Conservation (phyloP, 768 basidiomycete genomes). For the Russula lepida region DNA sequence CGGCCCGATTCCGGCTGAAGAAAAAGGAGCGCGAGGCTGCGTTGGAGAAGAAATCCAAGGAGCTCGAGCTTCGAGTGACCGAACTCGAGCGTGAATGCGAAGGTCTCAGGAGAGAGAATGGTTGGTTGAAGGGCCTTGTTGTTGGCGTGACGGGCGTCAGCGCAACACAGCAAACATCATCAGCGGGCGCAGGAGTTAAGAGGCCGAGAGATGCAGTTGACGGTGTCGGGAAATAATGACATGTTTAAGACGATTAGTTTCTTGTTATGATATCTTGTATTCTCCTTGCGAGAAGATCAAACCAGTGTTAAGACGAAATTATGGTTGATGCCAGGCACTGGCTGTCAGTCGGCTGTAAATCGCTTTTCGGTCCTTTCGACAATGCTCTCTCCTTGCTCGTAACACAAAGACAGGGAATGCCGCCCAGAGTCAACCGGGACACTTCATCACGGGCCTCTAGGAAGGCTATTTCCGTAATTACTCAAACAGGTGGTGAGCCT, state of each 20-base stretch:
- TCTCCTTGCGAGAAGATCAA: neutral
- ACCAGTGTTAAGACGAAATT: neutral
- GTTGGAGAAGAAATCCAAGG: constrained; percentile 76
- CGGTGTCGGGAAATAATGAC: neutral
- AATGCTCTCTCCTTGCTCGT: constrained; percentile 3
- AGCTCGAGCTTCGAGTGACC: constrained; percentile 67
- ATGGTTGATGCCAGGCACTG: neutral
- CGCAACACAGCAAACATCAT: constrained; percentile 24
- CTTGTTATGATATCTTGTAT: neutral
- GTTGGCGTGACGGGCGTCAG: constrained; percentile 78
- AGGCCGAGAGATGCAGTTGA: constrained; percentile 20
- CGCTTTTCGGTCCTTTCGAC: neutral
- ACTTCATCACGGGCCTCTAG: neutral
- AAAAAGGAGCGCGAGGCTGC: constrained; percentile 95
- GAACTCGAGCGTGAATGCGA: constrained; percentile 91
- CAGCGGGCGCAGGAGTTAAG: constrained; percentile 18
- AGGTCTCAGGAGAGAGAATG: constrained; percentile 78
- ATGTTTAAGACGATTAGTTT: neutral
- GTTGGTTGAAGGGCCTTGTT: constrained; percentile 85
- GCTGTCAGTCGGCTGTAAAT: neutral
- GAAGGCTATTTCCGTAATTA: neutral
- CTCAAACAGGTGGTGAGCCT: neutral
- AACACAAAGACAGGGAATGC: constrained; percentile 6
- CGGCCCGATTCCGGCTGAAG: constrained; percentile 88
- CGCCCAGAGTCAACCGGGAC: constrained; percentile 12